A percentile compares a stretch with the other conserved stretches of the same genome.
Evolutionary conservation across 306 rosid genomes (phyloP).

Genomic region (Cicer bijugum): DNA sequence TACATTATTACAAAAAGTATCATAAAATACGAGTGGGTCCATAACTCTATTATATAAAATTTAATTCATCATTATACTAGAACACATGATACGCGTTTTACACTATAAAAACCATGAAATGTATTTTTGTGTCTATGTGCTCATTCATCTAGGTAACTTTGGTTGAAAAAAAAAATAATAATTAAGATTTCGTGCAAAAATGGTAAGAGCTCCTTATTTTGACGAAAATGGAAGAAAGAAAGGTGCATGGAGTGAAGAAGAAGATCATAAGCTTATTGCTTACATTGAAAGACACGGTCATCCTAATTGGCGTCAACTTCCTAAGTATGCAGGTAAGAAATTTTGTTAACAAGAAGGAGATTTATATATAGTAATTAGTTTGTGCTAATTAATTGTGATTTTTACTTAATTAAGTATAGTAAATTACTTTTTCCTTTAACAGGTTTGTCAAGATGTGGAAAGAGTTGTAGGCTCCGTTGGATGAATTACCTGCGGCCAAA

Average conservation of each 20-base stretch:
- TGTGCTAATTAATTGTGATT: neutral
- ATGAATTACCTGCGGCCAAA: slow-evolving; percentile 72
- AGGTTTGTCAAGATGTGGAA: slow-evolving; percentile 81
- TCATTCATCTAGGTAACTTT: slow-evolving; percentile 19
- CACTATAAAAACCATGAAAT: slow-evolving; percentile 23
- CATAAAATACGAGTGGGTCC: slow-evolving; percentile 32
- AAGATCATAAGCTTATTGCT: slow-evolving; percentile 39
- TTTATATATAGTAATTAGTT: neutral
- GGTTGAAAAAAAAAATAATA: neutral
- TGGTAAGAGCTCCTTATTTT: slow-evolving; percentile 54
- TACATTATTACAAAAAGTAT: neutral
- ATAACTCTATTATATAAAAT: neutral
- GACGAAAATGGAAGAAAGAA: slow-evolving; percentile 48
- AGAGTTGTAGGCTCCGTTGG: slow-evolving; percentile 89
- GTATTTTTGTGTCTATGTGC: slow-evolving; percentile 19
- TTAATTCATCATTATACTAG: slow-evolving; percentile 10
- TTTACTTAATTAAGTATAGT: neutral
- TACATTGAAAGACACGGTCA: slow-evolving; percentile 44
- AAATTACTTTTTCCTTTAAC: neutral
- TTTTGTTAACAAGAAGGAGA: neutral
- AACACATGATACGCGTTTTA: slow-evolving; percentile 47
- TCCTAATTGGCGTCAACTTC: slow-evolving; percentile 56
- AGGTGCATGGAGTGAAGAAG: slow-evolving; percentile 56
- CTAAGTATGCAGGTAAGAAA: slow-evolving; percentile 48
- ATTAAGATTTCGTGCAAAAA: slow-evolving; percentile 8